Evolutionary conservation across 176 grass and related monocot genomes (phyloP).

Genomic region (Areca catechu): DNA sequence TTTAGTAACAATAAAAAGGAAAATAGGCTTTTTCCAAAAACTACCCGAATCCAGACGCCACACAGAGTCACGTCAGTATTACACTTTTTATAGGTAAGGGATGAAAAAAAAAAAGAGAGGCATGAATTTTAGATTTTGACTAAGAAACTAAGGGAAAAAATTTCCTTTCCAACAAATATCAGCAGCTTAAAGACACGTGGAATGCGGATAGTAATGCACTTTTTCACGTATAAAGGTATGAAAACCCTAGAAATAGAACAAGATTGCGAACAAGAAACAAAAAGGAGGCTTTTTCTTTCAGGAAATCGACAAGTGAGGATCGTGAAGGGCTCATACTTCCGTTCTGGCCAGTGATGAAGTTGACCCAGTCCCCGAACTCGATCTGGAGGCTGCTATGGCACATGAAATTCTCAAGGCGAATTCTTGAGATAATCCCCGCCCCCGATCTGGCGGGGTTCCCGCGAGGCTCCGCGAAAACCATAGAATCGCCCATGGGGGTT

Average conservation of each 20-base stretch:
- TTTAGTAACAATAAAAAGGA: too few species aligned
- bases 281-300: not conserved
- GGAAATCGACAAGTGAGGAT: not conserved
- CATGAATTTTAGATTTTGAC: not conserved
- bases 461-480: not conserved
- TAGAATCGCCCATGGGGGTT: conserved; percentile 8
- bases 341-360: conserved; percentile 95
- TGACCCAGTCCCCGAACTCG: conserved; percentile 51
- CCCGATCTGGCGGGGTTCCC: conserved; percentile 17
- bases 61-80: conserved; percentile 66
- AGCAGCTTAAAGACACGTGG: too few species aligned
- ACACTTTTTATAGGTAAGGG: conserved; percentile 54
- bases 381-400: conserved; percentile 84
- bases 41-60: conserved; percentile 62
- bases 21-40: too few species aligned
- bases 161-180: too few species aligned
- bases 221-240: too few species aligned
- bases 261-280: not conserved
- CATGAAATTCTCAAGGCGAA: conserved; percentile 94
- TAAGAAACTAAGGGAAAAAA: not conserved
- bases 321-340: conserved; percentile 42
- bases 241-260: too few species aligned
- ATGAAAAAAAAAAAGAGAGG: not conserved
- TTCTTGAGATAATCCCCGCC: conserved; percentile 56
- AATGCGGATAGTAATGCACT: too few species aligned